Conservation (phyloP, 257 asterid species). For the Solanum infundibuliforme region DNA sequence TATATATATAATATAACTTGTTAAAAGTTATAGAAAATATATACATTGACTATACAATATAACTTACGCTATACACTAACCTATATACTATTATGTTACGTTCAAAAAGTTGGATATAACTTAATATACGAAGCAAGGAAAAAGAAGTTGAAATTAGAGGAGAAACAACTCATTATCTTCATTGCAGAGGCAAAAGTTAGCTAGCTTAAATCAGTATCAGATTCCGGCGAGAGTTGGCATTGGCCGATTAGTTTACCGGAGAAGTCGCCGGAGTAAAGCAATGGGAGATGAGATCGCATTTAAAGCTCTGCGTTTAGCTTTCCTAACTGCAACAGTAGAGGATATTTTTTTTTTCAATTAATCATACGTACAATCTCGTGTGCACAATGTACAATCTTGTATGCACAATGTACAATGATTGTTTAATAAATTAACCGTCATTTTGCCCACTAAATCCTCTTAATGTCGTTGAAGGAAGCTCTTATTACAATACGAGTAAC, state of each 20-base stretch:
- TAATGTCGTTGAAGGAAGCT: too few relatives aligned
- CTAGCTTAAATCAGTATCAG: not conserved
- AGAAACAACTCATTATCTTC: not conserved
- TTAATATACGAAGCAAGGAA: not conserved
- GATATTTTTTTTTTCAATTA: not conserved
- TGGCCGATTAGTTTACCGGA: not conserved
- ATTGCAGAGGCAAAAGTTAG: not conserved
- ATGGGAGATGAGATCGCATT: too few relatives aligned
- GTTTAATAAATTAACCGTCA: not conserved
- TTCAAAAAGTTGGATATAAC: too few relatives aligned
- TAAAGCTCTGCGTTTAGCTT: not conserved
- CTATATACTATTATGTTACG: too few relatives aligned
- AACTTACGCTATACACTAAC: too few relatives aligned
- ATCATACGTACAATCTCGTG: not conserved
- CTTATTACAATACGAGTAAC: too few relatives aligned
- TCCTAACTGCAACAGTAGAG: not conserved
- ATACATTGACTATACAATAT: too few relatives aligned
- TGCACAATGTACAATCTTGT: not conserved
- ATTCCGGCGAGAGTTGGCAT: not conserved
- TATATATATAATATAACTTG: too few relatives aligned
- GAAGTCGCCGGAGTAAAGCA: too few relatives aligned
- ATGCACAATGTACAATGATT: not conserved
- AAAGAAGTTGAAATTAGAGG: not conserved
- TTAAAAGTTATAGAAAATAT: too few relatives aligned
- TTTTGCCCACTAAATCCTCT: not conserved